Conservation (phyloP, 2,329 filamentous ascomycete genomes). For the Exophiala xenobiotica region DNA sequence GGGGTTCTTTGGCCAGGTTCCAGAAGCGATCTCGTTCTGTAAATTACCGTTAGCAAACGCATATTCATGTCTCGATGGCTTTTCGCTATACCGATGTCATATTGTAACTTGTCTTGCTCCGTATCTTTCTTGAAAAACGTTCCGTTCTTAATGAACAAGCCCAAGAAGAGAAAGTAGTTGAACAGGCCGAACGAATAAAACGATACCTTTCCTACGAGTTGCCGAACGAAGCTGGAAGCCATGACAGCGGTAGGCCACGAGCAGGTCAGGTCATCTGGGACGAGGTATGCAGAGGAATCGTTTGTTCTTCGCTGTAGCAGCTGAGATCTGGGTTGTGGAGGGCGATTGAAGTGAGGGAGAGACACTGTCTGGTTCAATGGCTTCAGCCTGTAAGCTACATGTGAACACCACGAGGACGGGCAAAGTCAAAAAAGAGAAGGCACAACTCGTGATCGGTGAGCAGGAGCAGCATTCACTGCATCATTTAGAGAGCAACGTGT, state of each 20-base stretch:
- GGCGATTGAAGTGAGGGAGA: too few relatives aligned
- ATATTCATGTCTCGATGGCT: not conserved
- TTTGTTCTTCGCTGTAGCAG: not conserved
- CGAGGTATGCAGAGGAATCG: too few relatives aligned
- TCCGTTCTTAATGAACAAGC: slow-evolving; percentile 36
- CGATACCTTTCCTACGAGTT: slow-evolving; percentile 6
- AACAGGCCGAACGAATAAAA: slow-evolving; percentile 36
- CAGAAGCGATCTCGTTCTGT: slow-evolving; percentile 55
- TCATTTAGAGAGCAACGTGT: too few relatives aligned
- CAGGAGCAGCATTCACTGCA: not conserved
- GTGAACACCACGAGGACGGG: not conserved
- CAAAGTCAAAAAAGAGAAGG: not conserved
- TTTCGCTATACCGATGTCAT: slow-evolving; percentile 40
- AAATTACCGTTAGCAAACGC: slow-evolving; percentile 8
- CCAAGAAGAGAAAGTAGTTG: slow-evolving; percentile 36
- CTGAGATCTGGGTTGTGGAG: too few relatives aligned
- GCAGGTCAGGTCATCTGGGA: slow-evolving; percentile 7
- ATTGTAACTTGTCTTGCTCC: slow-evolving; percentile 42
- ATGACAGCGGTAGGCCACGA: slow-evolving; percentile 3
- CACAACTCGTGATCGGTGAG: not conserved
- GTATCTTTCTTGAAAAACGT: slow-evolving; percentile 39
- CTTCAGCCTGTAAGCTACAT: not conserved
- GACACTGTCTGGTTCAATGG: not conserved
- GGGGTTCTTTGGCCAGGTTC: slow-evolving; percentile 48
- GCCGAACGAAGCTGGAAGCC: slow-evolving; percentile 15